phyloP scores from a whole-genome alignment of 805 yeast species.

The Hanseniaspora lindneri region DNA sequence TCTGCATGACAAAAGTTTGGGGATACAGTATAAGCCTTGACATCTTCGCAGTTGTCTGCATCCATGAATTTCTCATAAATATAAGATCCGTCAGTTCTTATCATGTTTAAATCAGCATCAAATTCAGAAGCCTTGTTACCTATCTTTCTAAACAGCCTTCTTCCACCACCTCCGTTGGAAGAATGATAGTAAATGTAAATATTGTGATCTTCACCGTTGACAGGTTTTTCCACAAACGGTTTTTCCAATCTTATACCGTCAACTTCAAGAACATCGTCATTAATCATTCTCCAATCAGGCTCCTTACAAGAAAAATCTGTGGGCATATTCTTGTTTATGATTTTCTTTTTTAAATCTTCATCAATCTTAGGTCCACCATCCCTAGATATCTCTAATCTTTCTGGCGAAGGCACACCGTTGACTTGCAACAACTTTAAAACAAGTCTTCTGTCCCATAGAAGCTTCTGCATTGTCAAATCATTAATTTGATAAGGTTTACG shows the following conservation, averaged over 20 bases:
- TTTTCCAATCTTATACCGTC: constrained; percentile 62
- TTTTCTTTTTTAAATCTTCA: constrained; percentile 42
- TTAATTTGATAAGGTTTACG: constrained; percentile 84
- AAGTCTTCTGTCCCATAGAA: constrained; percentile 93
- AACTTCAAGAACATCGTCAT: constrained; percentile 69
- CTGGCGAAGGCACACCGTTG: constrained; percentile 81
- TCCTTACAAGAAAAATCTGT: constrained; percentile 42
- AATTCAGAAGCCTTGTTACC: constrained; percentile 95
- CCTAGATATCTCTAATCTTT: constrained; percentile 74
- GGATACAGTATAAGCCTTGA: constrained; percentile 96
- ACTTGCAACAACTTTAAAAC: constrained; percentile 69
- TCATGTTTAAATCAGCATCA: constrained; percentile 62
- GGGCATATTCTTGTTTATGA: constrained; percentile 34
- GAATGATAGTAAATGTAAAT: constrained; percentile 82
- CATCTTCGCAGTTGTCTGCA: constrained; percentile 96
- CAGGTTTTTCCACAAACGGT: constrained; percentile 97
- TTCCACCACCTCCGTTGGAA: constrained; percentile 93
- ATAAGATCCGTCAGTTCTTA: constrained; percentile 82
- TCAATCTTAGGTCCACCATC: constrained; percentile 91
- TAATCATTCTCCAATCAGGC: constrained; percentile 77
- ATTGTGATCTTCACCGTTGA: constrained; percentile 97
- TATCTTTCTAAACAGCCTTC: constrained; percentile 84
- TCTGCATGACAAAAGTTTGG: constrained; percentile 89
- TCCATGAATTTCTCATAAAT: constrained; percentile 93
- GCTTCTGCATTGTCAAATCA: constrained; percentile 81